Percentiles rank a stretch among this genome's conserved stretches.
phyloP scores from a whole-genome alignment of 352 stramenopile genomes.

The Phytophthora constricta region DNA sequence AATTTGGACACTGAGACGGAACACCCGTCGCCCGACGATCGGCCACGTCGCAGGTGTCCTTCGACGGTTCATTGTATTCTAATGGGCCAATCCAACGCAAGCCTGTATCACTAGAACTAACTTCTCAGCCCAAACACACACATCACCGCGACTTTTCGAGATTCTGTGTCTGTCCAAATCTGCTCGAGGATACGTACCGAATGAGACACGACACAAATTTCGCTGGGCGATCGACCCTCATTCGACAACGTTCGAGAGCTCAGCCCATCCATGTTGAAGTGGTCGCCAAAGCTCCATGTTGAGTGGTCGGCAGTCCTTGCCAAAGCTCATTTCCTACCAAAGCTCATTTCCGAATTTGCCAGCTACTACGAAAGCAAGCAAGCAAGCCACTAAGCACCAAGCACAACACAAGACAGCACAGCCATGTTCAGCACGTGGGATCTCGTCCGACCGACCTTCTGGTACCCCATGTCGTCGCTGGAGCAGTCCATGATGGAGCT shows the following conservation, averaged over 20 bases:
- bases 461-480: conserved; percentile 63
- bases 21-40: no score
- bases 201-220: background rate
- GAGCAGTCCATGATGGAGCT: conserved; percentile 63
- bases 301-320: background rate
- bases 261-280: background rate
- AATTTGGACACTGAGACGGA: no score
- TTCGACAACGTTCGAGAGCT: background rate
- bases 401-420: background rate
- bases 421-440: conserved; percentile 63
- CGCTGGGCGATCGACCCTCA: no score
- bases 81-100: no score
- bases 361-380: background rate
- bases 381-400: background rate
- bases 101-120: no score
- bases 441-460: conserved; percentile 54
- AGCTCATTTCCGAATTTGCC: background rate
- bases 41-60: no score
- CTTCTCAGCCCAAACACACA: no score
- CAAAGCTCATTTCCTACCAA: no score
- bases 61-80: no score
- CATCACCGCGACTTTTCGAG: no score
- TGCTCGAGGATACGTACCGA: no score
- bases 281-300: background rate
- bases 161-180: no score